phyloP scores from a whole-genome alignment of 2,329 filamentous ascomycete species.

The Xylariomycetidae sp. region DNA sequence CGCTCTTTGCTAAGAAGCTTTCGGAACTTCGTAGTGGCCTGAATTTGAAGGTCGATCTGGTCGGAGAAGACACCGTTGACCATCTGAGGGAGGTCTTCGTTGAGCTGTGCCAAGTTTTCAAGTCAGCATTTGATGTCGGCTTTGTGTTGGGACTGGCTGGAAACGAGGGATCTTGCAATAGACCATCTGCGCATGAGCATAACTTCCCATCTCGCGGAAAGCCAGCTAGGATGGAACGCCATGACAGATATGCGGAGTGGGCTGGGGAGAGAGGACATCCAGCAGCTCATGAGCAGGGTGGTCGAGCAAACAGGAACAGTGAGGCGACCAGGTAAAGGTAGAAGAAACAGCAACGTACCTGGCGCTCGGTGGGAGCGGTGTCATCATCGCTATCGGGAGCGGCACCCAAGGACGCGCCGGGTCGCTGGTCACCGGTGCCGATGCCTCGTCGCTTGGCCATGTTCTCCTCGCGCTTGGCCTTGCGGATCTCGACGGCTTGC shows the following conservation, averaged over 20 bases:
- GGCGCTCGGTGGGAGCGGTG: slow-evolving; percentile 85
- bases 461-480: slow-evolving; percentile 98
- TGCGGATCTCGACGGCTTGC: slow-evolving; percentile 98
- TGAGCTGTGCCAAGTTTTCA: slow-evolving; percentile 55
- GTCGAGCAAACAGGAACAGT: not conserved
- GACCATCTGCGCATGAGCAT: no score
- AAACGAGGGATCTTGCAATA: no score
- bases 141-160: no score
- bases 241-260: no score
- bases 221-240: no score
- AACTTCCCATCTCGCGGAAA: no score
- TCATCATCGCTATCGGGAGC: slow-evolving; percentile 98
- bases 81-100: slow-evolving; percentile 97
- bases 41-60: slow-evolving; percentile 95
- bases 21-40: slow-evolving; percentile 95
- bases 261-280: no score
- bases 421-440: slow-evolving; percentile 70
- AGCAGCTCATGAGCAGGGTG: not conserved
- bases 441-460: slow-evolving; percentile 97
- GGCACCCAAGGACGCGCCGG: slow-evolving; percentile 76
- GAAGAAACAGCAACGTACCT: slow-evolving; percentile 56
- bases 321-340: slow-evolving; percentile 3
- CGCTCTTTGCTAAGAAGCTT: slow-evolving; percentile 98
- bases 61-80: slow-evolving; percentile 97
- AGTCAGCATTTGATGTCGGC: no score